Conservation (phyloP, 2,329 filamentous ascomycete genomes). For the Neopestalotiopsis sp. region DNA sequence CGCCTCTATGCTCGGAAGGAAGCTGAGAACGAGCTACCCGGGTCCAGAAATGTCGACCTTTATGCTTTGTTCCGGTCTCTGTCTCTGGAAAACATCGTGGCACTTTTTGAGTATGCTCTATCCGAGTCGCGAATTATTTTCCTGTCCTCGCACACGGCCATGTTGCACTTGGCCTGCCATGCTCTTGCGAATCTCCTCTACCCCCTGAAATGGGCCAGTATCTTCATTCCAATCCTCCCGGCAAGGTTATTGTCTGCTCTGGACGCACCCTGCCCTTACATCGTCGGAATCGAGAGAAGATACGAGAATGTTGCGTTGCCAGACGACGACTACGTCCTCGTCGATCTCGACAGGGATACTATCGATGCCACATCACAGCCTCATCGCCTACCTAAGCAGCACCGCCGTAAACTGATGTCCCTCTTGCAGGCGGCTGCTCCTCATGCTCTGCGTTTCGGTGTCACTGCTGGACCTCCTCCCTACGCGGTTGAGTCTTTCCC, state of each 20-base stretch:
- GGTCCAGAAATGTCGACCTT: slow-evolving; percentile 87
- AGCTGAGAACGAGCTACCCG: slow-evolving; percentile 89
- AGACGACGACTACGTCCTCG: slow-evolving; percentile 93
- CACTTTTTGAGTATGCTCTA: slow-evolving; percentile 91
- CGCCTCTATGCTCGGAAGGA: slow-evolving; percentile 93
- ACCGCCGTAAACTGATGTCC: slow-evolving; percentile 86
- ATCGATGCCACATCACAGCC: slow-evolving; percentile 85
- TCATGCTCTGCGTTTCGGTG: slow-evolving; percentile 85
- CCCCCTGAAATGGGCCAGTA: slow-evolving; percentile 89
- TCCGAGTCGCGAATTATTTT: slow-evolving; percentile 95
- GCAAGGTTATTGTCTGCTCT: slow-evolving; percentile 87
- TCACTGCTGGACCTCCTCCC: slow-evolving; percentile 84
- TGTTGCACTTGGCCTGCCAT: slow-evolving; percentile 92
- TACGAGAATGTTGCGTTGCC: slow-evolving; percentile 88
- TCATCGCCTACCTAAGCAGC: slow-evolving; percentile 82
- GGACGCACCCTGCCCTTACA: slow-evolving; percentile 95
- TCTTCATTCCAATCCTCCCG: slow-evolving; percentile 91
- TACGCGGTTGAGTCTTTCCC: slow-evolving; percentile 95
- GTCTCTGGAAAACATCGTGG: slow-evolving; percentile 89
- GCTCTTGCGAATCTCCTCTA: slow-evolving; percentile 88
- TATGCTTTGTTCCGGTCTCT: slow-evolving; percentile 91
- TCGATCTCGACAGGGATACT: slow-evolving; percentile 89
- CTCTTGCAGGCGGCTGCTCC: slow-evolving; percentile 89
- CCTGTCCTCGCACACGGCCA: slow-evolving; percentile 91
- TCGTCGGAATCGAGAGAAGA: slow-evolving; percentile 91